phyloP scores from a whole-genome alignment of 1,284 basidiomycete genomes.

The Cutaneotrichosporon cavernicola region DNA sequence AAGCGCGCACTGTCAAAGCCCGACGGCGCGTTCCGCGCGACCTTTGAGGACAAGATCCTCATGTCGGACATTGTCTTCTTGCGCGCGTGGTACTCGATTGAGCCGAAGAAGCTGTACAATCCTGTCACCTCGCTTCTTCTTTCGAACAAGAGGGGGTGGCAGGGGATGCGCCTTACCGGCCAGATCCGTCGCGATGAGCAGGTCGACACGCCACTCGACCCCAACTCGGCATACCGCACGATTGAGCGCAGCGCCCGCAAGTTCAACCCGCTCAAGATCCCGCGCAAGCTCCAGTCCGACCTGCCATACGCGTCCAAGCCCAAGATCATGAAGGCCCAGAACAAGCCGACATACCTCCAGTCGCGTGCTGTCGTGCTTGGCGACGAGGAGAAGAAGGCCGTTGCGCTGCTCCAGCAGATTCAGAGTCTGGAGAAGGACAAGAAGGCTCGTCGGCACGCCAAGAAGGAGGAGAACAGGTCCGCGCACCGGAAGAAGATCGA shows the following conservation, averaged over 20 bases:
- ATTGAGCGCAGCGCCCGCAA: slow-evolving; percentile 75
- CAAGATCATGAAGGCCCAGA: slow-evolving; percentile 73
- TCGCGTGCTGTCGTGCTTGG: slow-evolving; percentile 92
- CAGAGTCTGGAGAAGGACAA: slow-evolving; percentile 88
- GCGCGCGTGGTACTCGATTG: slow-evolving; percentile 93
- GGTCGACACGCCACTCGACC: slow-evolving; percentile 74
- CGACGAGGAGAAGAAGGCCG: slow-evolving; percentile 87
- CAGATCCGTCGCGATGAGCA: slow-evolving; percentile 81
- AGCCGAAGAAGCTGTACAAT: slow-evolving; percentile 94
- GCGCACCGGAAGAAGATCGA: slow-evolving; percentile 57
- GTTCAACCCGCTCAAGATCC: slow-evolving; percentile 88
- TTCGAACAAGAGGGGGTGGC: slow-evolving; percentile 73
- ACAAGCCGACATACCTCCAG: slow-evolving; percentile 77
- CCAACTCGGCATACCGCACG: slow-evolving; percentile 82
- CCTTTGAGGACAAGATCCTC: slow-evolving; percentile 96
- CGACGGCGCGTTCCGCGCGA: slow-evolving; percentile 91
- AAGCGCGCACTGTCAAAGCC: slow-evolving; percentile 94
- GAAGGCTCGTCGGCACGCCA: slow-evolving; percentile 70
- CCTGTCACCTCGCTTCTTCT: slow-evolving; percentile 89
- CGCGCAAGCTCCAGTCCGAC: slow-evolving; percentile 81
- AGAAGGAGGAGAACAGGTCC: slow-evolving; percentile 63
- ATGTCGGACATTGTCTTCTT: slow-evolving; percentile 96
- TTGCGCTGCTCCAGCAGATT: slow-evolving; percentile 93
- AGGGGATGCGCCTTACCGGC: slow-evolving; percentile 94
- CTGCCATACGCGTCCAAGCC: slow-evolving; percentile 93